Evolutionary conservation across 2,329 filamentous ascomycete genomes (phyloP).

Genomic region (Penicillium italicum): DNA sequence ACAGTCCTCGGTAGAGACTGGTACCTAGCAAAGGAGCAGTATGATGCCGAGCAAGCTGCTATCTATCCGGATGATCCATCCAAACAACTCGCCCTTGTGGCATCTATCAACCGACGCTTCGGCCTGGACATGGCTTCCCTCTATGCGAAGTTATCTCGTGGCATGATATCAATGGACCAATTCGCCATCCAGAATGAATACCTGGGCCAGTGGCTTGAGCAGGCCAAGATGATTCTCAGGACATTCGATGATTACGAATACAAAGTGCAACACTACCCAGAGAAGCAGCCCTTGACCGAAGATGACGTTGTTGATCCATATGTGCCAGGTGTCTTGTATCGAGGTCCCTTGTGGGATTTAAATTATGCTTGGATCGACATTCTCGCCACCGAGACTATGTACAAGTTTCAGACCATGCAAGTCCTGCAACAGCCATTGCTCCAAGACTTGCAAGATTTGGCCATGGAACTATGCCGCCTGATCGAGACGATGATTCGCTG

Average conservation of each 20-base stretch:
- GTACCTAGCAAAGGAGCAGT: constrained; percentile 65
- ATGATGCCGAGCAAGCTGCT: constrained; percentile 57
- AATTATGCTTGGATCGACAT: constrained; percentile 75
- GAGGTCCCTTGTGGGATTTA: constrained; percentile 66
- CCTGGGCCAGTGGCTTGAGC: constrained; percentile 46
- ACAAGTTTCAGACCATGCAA: constrained; percentile 66
- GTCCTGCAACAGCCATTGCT: constrained; percentile 51
- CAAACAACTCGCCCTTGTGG: constrained; percentile 64
- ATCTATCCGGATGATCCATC: constrained; percentile 60
- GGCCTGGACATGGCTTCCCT: constrained; percentile 77
- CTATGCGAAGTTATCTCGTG: constrained; percentile 64
- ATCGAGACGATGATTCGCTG: constrained; percentile 75
- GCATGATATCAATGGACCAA: constrained; percentile 60
- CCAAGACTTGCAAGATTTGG: constrained; percentile 58
- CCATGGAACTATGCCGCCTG: constrained; percentile 69
- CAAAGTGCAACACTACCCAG: constrained; percentile 62
- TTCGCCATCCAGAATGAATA: constrained; percentile 61
- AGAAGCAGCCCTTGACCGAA: constrained; percentile 50
- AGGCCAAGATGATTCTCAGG: constrained; percentile 53
- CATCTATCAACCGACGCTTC: constrained; percentile 65
- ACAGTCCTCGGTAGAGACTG: constrained; percentile 72
- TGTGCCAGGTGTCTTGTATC: constrained; percentile 64
- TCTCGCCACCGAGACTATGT: constrained; percentile 75
- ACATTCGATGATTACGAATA: constrained; percentile 60
- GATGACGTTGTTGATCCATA: constrained; percentile 74